Conservation (phyloP, 176 grass and related monocot genomes). For the Tillandsia leiboldiana region DNA sequence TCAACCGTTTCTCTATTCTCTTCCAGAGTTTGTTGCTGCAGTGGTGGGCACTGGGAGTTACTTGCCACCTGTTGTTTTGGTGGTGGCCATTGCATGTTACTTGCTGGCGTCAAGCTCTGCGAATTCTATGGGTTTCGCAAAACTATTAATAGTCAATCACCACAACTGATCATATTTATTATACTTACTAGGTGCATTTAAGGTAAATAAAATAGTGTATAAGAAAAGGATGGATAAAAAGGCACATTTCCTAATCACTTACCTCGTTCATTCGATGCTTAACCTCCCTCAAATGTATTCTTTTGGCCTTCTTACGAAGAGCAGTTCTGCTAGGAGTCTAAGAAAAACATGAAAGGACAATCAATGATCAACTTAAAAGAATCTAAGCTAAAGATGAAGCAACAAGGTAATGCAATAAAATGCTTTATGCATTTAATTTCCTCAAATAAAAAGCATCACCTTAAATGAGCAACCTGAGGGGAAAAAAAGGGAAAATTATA, state of each 20-base stretch:
- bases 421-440: too few relatives aligned
- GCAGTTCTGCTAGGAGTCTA: slow-evolving; percentile 50
- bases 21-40: slow-evolving; percentile 26
- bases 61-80: slow-evolving; percentile 16
- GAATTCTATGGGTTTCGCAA: neutral
- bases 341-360: slow-evolving; percentile 14
- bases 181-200: neutral
- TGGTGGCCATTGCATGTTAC: slow-evolving; percentile 20
- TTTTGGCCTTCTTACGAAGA: slow-evolving; percentile 56
- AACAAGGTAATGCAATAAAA: neutral
- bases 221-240: slow-evolving; percentile 17
- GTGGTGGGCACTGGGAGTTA: slow-evolving; percentile 9
- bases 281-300: slow-evolving; percentile 20
- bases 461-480: too few relatives aligned
- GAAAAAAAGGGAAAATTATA: too few relatives aligned
- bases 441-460: too few relatives aligned
- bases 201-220: slow-evolving; percentile 7
- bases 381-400: slow-evolving; percentile 5
- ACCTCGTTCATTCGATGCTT: slow-evolving; percentile 43
- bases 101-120: slow-evolving; percentile 26
- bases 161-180: neutral
- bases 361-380: slow-evolving; percentile 10
- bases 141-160: neutral
- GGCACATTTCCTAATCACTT: slow-evolving; percentile 14
- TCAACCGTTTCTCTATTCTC: slow-evolving; percentile 43